phyloP scores from a whole-genome alignment of 768 basidiomycete species.

The Nevesoporus exiguus region DNA sequence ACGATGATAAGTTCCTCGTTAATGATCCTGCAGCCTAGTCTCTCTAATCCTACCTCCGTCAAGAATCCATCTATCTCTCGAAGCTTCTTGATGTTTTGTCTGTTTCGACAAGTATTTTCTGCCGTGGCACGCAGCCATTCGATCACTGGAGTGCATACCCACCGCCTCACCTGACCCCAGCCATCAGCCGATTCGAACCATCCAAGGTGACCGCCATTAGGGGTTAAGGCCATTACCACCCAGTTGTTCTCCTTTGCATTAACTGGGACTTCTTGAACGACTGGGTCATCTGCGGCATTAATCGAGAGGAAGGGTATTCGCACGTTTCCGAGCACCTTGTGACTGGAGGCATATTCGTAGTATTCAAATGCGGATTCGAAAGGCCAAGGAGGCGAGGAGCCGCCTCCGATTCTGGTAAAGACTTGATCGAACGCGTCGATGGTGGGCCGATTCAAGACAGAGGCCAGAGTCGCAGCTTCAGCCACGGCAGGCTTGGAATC shows the following conservation, averaged over 20 bases:
- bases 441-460: slow-evolving; percentile 50
- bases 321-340: slow-evolving; percentile 55
- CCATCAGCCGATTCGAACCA: slow-evolving; percentile 63
- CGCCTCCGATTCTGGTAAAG: slow-evolving; percentile 67
- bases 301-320: slow-evolving; percentile 73
- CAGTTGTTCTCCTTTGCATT: slow-evolving; percentile 50
- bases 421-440: slow-evolving; percentile 57
- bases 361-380: slow-evolving; percentile 45
- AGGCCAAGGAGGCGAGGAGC: slow-evolving; percentile 55
- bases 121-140: slow-evolving; percentile 66
- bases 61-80: slow-evolving; percentile 58
- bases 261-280: slow-evolving; percentile 61
- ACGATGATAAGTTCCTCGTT: slow-evolving; percentile 52
- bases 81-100: slow-evolving; percentile 31
- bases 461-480: slow-evolving; percentile 43
- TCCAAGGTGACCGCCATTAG: slow-evolving; percentile 73
- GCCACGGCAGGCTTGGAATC: slow-evolving; percentile 52
- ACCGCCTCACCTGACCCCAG: slow-evolving; percentile 41
- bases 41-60: slow-evolving; percentile 52
- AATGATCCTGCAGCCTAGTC: slow-evolving; percentile 56
- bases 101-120: slow-evolving; percentile 45
- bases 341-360: slow-evolving; percentile 54
- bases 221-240: slow-evolving; percentile 59
- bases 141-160: slow-evolving; percentile 68
- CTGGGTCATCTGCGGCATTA: slow-evolving; percentile 75